A percentile compares a stretch with the other conserved stretches of the same genome.
These are phyloP conservation scores for Porogramme epimiltina DNA, from an alignment of 1,284 basidiomycete species.

Conservation along the genomic window DNA sequence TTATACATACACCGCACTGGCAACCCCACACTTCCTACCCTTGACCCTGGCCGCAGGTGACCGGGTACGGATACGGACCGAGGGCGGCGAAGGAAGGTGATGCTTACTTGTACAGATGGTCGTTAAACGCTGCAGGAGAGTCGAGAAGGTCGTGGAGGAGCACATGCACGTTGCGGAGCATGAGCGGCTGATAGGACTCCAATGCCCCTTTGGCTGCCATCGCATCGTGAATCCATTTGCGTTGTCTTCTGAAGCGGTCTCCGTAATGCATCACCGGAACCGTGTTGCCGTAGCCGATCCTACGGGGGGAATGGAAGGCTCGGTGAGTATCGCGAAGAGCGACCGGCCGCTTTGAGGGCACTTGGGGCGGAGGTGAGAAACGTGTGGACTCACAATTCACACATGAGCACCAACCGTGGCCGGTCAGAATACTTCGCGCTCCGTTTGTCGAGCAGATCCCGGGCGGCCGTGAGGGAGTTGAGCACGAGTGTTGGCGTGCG, in stretches of 20 bases:
- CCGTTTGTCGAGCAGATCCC: constrained; percentile 25
- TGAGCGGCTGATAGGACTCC: constrained; percentile 19
- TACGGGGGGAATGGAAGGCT: not conserved
- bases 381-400: constrained; percentile 11
- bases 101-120: constrained; percentile 13
- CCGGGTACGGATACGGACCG: not conserved
- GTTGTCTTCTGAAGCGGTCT: constrained; percentile 30
- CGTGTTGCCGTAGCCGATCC: constrained; percentile 22
- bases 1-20: too few species aligned
- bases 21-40: too few species aligned
- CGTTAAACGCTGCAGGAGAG: constrained; percentile 21
- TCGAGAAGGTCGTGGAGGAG: constrained; percentile 21
- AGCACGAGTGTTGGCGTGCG: constrained; percentile 18
- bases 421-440: constrained; percentile 26
- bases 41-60: too few species aligned
- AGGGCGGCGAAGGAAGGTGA: not conserved
- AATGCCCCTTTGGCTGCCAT: constrained; percentile 21
- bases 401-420: constrained; percentile 19
- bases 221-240: constrained; percentile 31
- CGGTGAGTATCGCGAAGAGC: too few species aligned
- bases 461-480: constrained; percentile 21
- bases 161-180: constrained; percentile 22
- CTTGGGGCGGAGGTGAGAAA: too few species aligned
- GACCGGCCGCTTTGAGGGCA: too few species aligned
- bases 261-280: constrained; percentile 29